Percentiles rank a stretch among this genome's conserved stretches.
phyloP scores from a whole-genome alignment of 2,329 filamentous ascomycete genomes.

The Penicillium sp. region DNA sequence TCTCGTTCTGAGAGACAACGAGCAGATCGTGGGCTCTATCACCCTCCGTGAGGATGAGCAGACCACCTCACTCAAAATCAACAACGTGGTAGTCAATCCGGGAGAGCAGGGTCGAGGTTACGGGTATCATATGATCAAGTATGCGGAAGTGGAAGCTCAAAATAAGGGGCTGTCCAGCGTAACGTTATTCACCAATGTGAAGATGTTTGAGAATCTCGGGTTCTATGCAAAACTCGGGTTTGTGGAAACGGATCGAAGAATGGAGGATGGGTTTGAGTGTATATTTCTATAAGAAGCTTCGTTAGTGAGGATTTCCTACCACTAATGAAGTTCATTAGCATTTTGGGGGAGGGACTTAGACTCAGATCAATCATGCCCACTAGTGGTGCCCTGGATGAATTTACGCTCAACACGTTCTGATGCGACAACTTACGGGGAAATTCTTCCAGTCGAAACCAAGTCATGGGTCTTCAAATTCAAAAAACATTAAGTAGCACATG shows the following conservation, averaged over 20 bases:
- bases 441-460: not conserved
- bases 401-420: not conserved
- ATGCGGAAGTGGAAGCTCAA: not conserved
- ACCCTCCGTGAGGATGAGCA: conserved; percentile 1
- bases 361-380: no score
- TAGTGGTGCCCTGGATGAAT: not conserved
- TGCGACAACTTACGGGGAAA: not conserved
- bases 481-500: conserved; percentile 14
- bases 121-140: conserved; percentile 8
- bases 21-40: conserved; percentile 16
- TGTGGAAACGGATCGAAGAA: conserved; percentile 15
- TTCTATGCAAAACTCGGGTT: conserved; percentile 24
- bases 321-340: not conserved
- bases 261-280: conserved; percentile 27
- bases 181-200: conserved; percentile 26
- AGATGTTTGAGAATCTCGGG: conserved; percentile 26
- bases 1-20: conserved; percentile 12
- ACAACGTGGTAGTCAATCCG: conserved; percentile 24
- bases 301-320: not conserved
- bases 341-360: not conserved
- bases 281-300: conserved; percentile 18
- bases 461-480: conserved; percentile 1
- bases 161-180: not conserved
- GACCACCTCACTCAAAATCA: conserved; percentile 12
- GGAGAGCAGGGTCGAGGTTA: conserved; percentile 20